Evolutionary conservation across 306 rosid genomes (phyloP).

Genomic region (Cicer arietinum): DNA sequence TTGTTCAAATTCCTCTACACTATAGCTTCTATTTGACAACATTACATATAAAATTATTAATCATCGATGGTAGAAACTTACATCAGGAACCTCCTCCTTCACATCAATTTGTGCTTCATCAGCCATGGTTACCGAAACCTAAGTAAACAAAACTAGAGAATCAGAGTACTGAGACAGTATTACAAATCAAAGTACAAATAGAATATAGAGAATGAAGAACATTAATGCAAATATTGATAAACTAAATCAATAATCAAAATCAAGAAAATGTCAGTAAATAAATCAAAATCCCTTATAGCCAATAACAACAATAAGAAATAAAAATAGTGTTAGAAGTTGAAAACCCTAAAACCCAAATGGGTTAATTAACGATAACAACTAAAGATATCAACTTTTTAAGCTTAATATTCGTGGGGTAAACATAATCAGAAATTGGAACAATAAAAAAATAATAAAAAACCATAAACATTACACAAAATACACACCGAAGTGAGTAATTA

Average conservation of each 20-base stretch:
- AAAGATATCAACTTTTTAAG: neutral
- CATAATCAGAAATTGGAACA: neutral
- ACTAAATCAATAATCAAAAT: constrained; percentile 1
- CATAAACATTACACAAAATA: neutral
- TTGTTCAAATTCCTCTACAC: no score
- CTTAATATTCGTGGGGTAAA: neutral
- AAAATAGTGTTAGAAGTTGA: neutral
- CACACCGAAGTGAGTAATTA: neutral
- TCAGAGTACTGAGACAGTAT: neutral
- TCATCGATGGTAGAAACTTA: constrained; percentile 35
- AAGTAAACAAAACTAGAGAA: neutral
- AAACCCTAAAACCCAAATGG: constrained; percentile 14
- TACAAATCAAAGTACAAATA: neutral
- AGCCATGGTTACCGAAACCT: constrained; percentile 60
- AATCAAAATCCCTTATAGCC: neutral
- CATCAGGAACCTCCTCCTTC: constrained; percentile 74
- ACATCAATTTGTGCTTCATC: constrained; percentile 60
- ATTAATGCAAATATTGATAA: neutral
- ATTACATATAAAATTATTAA: no score
- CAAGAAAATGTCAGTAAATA: neutral
- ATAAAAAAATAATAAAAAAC: neutral
- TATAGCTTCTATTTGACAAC: no score
- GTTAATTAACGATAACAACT: neutral
- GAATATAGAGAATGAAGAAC: neutral
- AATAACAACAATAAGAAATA: neutral